A percentile compares a stretch with the other conserved stretches of the same genome.
phyloP scores from a whole-genome alignment of 1,284 basidiomycete species.

The Ganoderma lingzhi region DNA sequence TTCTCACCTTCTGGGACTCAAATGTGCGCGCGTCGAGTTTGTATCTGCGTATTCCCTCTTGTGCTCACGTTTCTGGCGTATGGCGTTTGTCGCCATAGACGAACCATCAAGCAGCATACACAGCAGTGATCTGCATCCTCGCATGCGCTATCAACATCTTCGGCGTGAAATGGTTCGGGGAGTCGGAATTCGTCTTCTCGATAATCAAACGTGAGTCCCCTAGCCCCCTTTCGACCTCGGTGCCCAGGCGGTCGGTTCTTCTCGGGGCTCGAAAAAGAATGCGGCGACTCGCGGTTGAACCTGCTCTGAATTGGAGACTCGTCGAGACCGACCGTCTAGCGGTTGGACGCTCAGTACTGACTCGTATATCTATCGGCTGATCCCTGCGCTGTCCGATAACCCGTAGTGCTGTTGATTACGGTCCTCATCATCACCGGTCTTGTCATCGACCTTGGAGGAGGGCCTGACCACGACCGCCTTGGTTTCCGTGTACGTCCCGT shows the following conservation, averaged over 20 bases:
- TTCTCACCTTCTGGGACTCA: no score
- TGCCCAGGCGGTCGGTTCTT: background rate
- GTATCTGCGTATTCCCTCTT: no score
- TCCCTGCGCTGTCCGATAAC: background rate
- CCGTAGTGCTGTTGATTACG: constrained; percentile 61
- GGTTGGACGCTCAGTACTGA: constrained; percentile 27
- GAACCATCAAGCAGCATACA: constrained; percentile 67
- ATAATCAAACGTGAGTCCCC: constrained; percentile 62
- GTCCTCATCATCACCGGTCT: constrained; percentile 71
- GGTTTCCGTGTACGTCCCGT: constrained; percentile 62
- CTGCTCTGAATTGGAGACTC: background rate
- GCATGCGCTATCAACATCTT: constrained; percentile 80
- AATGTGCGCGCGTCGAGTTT: no score
- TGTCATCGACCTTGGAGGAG: constrained; percentile 77
- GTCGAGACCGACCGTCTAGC: background rate
- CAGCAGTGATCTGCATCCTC: constrained; percentile 64
- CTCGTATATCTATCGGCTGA: background rate
- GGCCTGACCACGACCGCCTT: constrained; percentile 61
- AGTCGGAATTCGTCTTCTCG: constrained; percentile 71
- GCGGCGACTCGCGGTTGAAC: no score
- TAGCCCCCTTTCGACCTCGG: background rate
- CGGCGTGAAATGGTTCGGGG: constrained; percentile 62
- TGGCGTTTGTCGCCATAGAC: constrained; percentile 41
- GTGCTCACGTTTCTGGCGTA: background rate
- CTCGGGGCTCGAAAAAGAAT: background rate